Evolutionary conservation across 495 filamentous ascomycete species (phyloP).

Genomic region (Talaromyces stipitatus): DNA sequence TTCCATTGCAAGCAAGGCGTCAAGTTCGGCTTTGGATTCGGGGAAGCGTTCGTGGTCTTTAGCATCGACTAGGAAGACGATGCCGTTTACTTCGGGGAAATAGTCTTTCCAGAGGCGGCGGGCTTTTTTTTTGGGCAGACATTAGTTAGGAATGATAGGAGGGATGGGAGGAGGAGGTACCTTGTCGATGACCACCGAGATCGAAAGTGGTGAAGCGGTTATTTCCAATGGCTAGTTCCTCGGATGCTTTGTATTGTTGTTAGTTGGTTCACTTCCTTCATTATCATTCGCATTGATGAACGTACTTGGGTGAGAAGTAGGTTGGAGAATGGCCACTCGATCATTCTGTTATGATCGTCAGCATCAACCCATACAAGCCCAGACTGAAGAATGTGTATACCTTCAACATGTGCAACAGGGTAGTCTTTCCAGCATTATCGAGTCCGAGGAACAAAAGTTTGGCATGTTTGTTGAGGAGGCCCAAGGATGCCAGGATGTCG

Average conservation of each 20-base stretch:
- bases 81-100: constrained; percentile 96
- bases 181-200: constrained; percentile 93
- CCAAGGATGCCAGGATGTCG: constrained; percentile 83
- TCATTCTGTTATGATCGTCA: constrained; percentile 58
- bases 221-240: constrained; percentile 94
- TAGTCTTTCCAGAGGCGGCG: constrained; percentile 97
- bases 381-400: too few relatives aligned
- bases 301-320: constrained; percentile 83
- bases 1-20: constrained; percentile 90
- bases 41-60: constrained; percentile 90
- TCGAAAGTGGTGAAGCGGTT: constrained; percentile 97
- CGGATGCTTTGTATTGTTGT: constrained; percentile 64
- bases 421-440: constrained; percentile 98
- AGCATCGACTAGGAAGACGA: constrained; percentile 96
- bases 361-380: not conserved
- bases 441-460: constrained; percentile 91
- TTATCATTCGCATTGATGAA: constrained; percentile 9
- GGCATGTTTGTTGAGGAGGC: constrained; percentile 92
- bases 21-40: constrained; percentile 93
- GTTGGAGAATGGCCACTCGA: constrained; percentile 86
- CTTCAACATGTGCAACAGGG: constrained; percentile 88
- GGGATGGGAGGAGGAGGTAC: constrained; percentile 31
- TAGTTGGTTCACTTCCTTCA: not conserved
- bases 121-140: constrained; percentile 39
- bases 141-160: not conserved